These are phyloP conservation scores for Chaetoscypha palmicola DNA, from an alignment of 2,329 filamentous ascomycete species.

Conservation along the genomic window DNA sequence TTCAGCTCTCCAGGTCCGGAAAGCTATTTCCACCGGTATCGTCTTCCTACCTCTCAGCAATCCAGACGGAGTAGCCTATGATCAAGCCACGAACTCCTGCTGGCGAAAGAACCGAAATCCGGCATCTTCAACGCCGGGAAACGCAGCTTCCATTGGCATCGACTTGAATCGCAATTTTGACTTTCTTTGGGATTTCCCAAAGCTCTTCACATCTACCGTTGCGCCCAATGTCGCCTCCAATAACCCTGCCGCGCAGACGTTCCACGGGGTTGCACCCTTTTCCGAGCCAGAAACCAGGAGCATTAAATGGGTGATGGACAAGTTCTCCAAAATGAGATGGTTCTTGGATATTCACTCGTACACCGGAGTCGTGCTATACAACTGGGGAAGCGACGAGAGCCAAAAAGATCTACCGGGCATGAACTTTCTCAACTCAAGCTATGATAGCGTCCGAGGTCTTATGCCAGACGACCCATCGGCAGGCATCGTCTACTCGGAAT, in stretches of 20 bases:
- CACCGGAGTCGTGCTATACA: slow-evolving; percentile 45
- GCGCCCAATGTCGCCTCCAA: slow-evolving; percentile 36
- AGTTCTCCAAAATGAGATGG: slow-evolving; percentile 44
- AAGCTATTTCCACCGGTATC: slow-evolving; percentile 45
- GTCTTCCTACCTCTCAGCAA: slow-evolving; percentile 46
- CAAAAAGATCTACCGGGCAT: slow-evolving; percentile 39
- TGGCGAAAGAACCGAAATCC: slow-evolving; percentile 52
- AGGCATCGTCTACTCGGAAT: slow-evolving; percentile 39
- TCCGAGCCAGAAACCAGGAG: slow-evolving; percentile 51
- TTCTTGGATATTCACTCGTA: slow-evolving; percentile 53
- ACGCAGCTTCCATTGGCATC: slow-evolving; percentile 36
- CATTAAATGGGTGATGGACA: slow-evolving; percentile 45
- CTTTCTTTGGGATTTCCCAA: slow-evolving; percentile 47
- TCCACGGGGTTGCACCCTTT: slow-evolving; percentile 39
- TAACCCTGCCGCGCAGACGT: slow-evolving; percentile 40
- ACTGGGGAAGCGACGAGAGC: slow-evolving; percentile 49
- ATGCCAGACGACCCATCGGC: slow-evolving; percentile 32
- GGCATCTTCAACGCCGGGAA: slow-evolving; percentile 28
- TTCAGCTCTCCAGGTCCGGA: slow-evolving; percentile 43
- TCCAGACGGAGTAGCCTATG: slow-evolving; percentile 46
- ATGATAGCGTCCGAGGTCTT: slow-evolving; percentile 44
- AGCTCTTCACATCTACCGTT: slow-evolving; percentile 36
- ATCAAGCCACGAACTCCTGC: slow-evolving; percentile 42
- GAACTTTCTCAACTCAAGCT: slow-evolving; percentile 47
- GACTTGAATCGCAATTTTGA: slow-evolving; percentile 53